Percentiles rank a stretch among this genome's conserved stretches.
phyloP scores from a whole-genome alignment of 345 rosid species.

The Linum tenue region DNA sequence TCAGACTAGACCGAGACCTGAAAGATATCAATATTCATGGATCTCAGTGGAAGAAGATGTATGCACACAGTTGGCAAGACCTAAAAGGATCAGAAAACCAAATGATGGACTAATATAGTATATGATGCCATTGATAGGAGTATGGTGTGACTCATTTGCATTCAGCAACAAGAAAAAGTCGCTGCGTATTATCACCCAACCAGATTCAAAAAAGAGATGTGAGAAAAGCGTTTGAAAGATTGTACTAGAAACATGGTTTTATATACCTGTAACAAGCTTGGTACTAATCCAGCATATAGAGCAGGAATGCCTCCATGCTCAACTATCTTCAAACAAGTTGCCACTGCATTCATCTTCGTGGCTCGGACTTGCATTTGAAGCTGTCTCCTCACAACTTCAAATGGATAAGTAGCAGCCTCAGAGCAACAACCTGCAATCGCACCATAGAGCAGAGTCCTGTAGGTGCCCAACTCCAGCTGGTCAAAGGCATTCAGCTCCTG shows the following conservation, averaged over 20 bases:
- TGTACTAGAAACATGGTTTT: too few species aligned
- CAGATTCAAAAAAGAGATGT: too few species aligned
- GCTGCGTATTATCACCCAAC: too few species aligned
- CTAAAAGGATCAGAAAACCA: too few species aligned
- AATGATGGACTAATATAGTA: too few species aligned
- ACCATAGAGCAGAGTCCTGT: conserved; percentile 73
- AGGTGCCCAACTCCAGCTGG: conserved; percentile 67
- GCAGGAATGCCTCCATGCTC: conserved; percentile 82
- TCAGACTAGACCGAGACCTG: not conserved
- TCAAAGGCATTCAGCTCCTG: conserved; percentile 63
- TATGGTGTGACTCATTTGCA: too few species aligned
- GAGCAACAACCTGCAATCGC: conserved; percentile 85
- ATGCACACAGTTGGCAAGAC: not conserved
- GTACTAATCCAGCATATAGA: conserved; percentile 72
- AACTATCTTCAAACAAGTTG: conserved; percentile 57
- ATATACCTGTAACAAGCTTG: conserved; percentile 83
- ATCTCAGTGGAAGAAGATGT: not conserved
- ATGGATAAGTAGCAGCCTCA: conserved; percentile 91
- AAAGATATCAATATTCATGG: too few species aligned
- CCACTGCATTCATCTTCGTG: conserved; percentile 49
- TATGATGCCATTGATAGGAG: too few species aligned
- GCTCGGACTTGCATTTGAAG: conserved; percentile 79
- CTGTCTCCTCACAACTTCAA: conserved; percentile 86
- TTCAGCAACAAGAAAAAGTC: too few species aligned
- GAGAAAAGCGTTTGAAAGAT: too few species aligned